Base-by-base conservation (phyloP, 2,329 filamentous ascomycete species). In the Chalara sp. region DNA sequence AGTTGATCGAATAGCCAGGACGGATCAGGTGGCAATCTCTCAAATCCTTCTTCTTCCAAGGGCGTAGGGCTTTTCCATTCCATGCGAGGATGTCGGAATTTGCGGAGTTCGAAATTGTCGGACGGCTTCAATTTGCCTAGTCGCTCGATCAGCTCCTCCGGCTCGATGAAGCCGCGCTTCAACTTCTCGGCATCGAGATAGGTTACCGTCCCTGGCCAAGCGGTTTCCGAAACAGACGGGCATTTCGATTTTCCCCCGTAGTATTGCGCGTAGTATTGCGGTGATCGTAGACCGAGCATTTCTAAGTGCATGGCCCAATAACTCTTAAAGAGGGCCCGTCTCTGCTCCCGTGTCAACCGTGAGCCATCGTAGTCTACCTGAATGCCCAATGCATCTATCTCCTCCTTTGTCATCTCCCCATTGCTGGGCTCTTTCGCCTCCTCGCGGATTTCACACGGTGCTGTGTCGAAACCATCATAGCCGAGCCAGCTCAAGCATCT, bases 121-220 rank as follows among this genome's bases (percentile, higher is more conserved):
- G n/a, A n/a, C n/a, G n/a, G n/a, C n/a, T n/a, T n/a, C n/a, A n/a
- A n/a, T n/a, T n/a, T n/a, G n/a, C n/a, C n/a, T n/a, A n/a, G n/a
- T 43, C n/a, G n/a, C n/a, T n/a, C 10, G 30, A 52, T 52, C 40
- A 52, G 46, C 44, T 49, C 50, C 42, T 52, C 29, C 32, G 46
- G 50, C 13, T 48, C 50, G 50, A 52, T 52, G 31, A 33, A 49
- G 50, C 35, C 50, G 29, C 33, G 33, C 50, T 48, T 49, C 46
- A 52, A 52, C 40, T 45, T 49, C 50, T 49, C 50, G 30, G 50
- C 50, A n/a, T 49, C 32, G 46, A 52, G 39, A 29, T 48, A 48
- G 33, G 37, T 37, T 35, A 52, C 50, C 30, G 46, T 30, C 8
- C 50, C 50, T 52, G 50, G 50, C 50, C 50, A 52, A 32, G 46